phyloP scores from a whole-genome alignment of 768 basidiomycete genomes.

The Boletus subcaerulescens region DNA sequence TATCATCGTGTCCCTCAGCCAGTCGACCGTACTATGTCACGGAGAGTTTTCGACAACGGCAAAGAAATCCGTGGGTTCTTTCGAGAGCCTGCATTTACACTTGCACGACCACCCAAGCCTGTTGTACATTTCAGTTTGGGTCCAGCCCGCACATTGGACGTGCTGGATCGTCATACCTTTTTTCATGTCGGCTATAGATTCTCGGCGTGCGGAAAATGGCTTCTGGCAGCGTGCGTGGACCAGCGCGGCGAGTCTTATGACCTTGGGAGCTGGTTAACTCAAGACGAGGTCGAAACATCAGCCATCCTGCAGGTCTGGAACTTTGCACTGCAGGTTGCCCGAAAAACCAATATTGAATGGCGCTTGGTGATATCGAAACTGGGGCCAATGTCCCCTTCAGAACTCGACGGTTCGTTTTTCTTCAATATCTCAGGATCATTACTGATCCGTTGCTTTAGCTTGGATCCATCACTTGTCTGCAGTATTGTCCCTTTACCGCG shows the following conservation, averaged over 20 bases:
- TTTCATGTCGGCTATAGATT: slow-evolving; percentile 76
- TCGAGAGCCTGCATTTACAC: slow-evolving; percentile 61
- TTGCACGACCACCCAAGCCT: slow-evolving; percentile 45
- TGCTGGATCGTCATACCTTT: slow-evolving; percentile 56
- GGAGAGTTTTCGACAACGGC: slow-evolving; percentile 41
- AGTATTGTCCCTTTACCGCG: slow-evolving; percentile 35
- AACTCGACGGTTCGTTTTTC: slow-evolving; percentile 59
- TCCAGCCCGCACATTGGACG: slow-evolving; percentile 43
- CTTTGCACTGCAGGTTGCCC: slow-evolving; percentile 60
- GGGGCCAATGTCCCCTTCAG: slow-evolving; percentile 54
- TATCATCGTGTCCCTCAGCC: slow-evolving; percentile 69
- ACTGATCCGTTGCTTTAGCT: slow-evolving; percentile 40
- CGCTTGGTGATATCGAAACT: slow-evolving; percentile 68
- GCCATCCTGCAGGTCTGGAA: slow-evolving; percentile 65
- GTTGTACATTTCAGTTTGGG: slow-evolving; percentile 40
- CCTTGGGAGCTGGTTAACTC: slow-evolving; percentile 63
- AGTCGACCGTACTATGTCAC: slow-evolving; percentile 60
- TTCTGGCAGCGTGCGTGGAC: slow-evolving; percentile 71
- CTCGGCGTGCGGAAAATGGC: slow-evolving; percentile 70
- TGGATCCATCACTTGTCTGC: slow-evolving; percentile 58
- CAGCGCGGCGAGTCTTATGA: slow-evolving; percentile 76
- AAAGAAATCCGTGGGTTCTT: slow-evolving; percentile 49
- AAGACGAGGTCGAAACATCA: slow-evolving; percentile 44
- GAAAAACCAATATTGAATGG: slow-evolving; percentile 76
- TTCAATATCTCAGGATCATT: slow-evolving; percentile 1